A percentile compares a stretch with the other conserved stretches of the same genome.
These are phyloP conservation scores for Candida sp. DNA, from an alignment of 1,139 yeast species.

Conservation along the genomic window DNA sequence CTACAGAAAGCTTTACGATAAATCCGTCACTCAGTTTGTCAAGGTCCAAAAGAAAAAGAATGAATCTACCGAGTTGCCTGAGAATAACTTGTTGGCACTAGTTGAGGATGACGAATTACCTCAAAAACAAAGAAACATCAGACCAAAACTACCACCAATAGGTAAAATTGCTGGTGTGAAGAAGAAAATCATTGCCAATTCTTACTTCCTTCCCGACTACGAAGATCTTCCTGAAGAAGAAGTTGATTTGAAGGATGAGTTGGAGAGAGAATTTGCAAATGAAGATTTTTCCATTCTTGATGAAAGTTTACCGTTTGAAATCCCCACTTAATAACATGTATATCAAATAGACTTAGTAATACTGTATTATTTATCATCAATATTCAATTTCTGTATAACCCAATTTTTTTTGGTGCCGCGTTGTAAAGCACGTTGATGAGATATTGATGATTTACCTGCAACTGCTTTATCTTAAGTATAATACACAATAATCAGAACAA, in stretches of 20 bases:
- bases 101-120: slow-evolving; percentile 84
- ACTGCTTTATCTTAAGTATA: background rate
- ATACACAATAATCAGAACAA: slow-evolving; percentile 5
- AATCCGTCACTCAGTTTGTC: slow-evolving; percentile 44
- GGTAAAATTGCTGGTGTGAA: slow-evolving; percentile 79
- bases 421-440: background rate
- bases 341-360: background rate
- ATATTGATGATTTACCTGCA: too few species aligned
- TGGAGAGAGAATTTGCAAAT: background rate
- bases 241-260: slow-evolving; percentile 12
- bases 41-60: slow-evolving; percentile 56
- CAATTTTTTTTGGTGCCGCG: background rate
- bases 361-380: background rate
- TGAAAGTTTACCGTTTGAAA: slow-evolving; percentile 1
- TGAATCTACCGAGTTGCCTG: slow-evolving; percentile 43
- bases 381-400: too few species aligned
- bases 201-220: slow-evolving; percentile 41
- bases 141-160: slow-evolving; percentile 90
- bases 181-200: slow-evolving; percentile 53
- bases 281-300: background rate
- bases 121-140: slow-evolving; percentile 70
- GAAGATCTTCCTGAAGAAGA: background rate
- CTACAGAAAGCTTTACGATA: slow-evolving; percentile 47
- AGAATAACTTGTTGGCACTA: slow-evolving; percentile 38
- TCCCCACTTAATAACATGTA: background rate